Evolutionary conservation across 331 rosid species (phyloP).

Genomic region (Quercus tomentella): DNA sequence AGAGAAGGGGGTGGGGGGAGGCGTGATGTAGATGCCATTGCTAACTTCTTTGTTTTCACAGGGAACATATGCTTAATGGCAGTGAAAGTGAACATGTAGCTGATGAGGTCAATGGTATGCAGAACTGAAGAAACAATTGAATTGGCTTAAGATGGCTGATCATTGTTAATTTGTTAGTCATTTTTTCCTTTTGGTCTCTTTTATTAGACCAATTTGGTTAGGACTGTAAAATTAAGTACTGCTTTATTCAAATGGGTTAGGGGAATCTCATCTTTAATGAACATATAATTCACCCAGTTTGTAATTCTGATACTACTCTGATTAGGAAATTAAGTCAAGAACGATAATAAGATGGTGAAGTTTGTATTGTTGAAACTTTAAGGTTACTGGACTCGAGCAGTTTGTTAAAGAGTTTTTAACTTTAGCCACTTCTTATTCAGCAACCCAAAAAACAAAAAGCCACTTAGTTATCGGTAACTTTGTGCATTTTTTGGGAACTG

Average conservation of each 20-base stretch:
- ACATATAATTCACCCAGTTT: not conserved
- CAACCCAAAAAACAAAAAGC: too few relatives aligned
- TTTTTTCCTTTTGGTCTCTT: not conserved
- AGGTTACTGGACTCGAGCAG: not conserved
- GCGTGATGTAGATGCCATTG: not conserved
- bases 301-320: conserved; percentile 14
- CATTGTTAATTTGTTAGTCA: not conserved
- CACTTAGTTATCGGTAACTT: not conserved
- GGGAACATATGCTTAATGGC: conserved; percentile 55
- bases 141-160: not conserved
- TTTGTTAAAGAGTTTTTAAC: not conserved
- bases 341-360: not conserved
- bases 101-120: conserved; percentile 14
- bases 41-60: conserved; percentile 25
- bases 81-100: conserved; percentile 37
- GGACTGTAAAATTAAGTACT: not conserved
- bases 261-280: not conserved
- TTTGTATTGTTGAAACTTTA: not conserved
- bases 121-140: conserved; percentile 11
- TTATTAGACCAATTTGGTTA: not conserved
- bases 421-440: not conserved
- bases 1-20: not conserved
- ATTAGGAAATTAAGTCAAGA: not conserved
- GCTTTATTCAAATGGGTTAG: not conserved
- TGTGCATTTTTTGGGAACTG: not conserved